Base-by-base conservation (phyloP, 2,329 filamentous ascomycete species). In the Colletotrichum abscissum region DNA sequence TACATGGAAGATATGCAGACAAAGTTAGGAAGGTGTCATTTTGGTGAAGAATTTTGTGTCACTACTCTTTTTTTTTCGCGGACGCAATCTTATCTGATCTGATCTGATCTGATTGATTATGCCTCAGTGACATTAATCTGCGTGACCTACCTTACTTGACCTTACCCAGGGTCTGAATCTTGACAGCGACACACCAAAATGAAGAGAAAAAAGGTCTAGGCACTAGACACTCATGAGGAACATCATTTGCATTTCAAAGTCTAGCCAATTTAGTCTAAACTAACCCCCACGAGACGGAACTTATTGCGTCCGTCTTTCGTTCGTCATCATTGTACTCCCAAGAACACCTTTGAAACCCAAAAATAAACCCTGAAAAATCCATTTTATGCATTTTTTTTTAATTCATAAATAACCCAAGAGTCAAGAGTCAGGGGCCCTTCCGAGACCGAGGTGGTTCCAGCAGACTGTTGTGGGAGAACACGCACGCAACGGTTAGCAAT, bases 361-460 rank as follows among this genome's bases (percentile, higher is more conserved):
- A 33, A 56, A 35, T 12, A 35, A 30, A 14, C 26, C 22, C 30
- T 33, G 9, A 16, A 16, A 58, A 58, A 14, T 5, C 58, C 35
- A 6, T 7, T 49, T 49, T 33, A 8, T 49, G 16, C 4, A 0
- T 9, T 46, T 5, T 19, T n/a, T n/a, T 46, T 9, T 4, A 4
- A 3, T 8, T 52, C 59, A 55, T 35, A 16, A 19, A 4, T 2
- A 16, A 35, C 19, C 56, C 59, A 64, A 68, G 58, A 57, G 11
- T 72, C 59, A 72, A 68, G 58, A 57, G 11, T 66, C 71, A 33
- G 63, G 63, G 7, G 33, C 67, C 56, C 70, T 60, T 46, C 71
- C 85, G 5, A 90, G 81, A 38, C 83, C 81, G 82, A 91, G 83
- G 71, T 87, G 87, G 66, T 88, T 85, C 86, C 87, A 89, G 78